Conservation (phyloP, 129 eudicot species). For the Dittrichia graveolens region DNA sequence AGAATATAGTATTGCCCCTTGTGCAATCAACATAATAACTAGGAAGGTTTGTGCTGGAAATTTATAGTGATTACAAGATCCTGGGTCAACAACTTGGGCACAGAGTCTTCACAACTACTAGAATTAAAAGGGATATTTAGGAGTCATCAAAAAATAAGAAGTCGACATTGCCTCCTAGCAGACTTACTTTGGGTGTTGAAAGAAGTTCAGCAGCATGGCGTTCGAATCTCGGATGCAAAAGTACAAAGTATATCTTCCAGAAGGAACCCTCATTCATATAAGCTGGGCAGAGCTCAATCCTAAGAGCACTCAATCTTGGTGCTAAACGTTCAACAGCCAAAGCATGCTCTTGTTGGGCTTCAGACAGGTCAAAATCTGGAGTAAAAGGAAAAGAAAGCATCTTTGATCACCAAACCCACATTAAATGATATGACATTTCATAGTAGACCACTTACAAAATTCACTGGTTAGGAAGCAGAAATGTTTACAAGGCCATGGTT, state of each 20-base stretch:
- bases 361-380: constrained; percentile 75
- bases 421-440: too few relatives aligned
- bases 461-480: neutral
- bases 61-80: too few relatives aligned
- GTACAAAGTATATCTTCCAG: constrained; percentile 95
- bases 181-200: constrained; percentile 72
- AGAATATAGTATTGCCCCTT: too few relatives aligned
- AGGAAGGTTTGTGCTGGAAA: too few relatives aligned
- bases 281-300: constrained; percentile 83
- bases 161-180: constrained; percentile 5
- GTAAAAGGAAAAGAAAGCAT: constrained; percentile 20
- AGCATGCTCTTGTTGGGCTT: constrained; percentile 89
- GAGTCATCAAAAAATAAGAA: neutral
- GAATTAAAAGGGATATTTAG: neutral
- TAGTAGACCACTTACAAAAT: too few relatives aligned
- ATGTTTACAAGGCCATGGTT: neutral
- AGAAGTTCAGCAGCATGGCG: constrained; percentile 61
- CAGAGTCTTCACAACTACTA: neutral
- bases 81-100: too few relatives aligned
- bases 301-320: constrained; percentile 73
- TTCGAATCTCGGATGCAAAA: constrained; percentile 70
- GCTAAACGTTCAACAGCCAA: constrained; percentile 82
- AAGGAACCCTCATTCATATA: constrained; percentile 70
- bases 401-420: constrained; percentile 3
- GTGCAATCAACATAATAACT: too few relatives aligned